These are phyloP conservation scores for Pseudozyma tsukubaensis DNA, from an alignment of 1,284 basidiomycete genomes.

Conservation along the genomic window DNA sequence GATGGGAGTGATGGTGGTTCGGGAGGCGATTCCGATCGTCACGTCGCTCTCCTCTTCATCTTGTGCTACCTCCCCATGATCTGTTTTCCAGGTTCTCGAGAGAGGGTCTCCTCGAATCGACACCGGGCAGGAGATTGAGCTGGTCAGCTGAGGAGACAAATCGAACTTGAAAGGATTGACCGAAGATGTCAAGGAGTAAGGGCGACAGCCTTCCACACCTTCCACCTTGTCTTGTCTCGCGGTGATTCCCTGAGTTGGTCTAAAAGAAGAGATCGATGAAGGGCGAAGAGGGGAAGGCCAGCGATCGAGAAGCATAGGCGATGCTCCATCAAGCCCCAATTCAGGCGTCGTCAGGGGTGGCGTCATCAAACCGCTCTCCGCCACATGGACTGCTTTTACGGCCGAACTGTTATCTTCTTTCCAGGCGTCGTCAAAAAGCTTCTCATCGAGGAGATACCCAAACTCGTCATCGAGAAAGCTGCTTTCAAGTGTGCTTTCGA, in stretches of 20 bases:
- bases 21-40: constrained; percentile 10
- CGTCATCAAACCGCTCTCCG: constrained; percentile 17
- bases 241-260: not conserved
- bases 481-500: too few species aligned
- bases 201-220: constrained; percentile 21
- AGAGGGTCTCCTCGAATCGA: not conserved
- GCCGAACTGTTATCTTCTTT: not conserved
- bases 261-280: not conserved
- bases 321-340: constrained; percentile 24
- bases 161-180: constrained; percentile 8
- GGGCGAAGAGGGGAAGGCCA: constrained; percentile 24
- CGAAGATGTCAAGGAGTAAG: constrained; percentile 4
- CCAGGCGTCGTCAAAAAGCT: not conserved
- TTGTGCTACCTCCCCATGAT: not conserved
- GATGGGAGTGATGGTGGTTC: constrained; percentile 3
- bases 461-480: constrained; percentile 23
- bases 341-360: constrained; percentile 43
- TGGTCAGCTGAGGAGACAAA: constrained; percentile 1
- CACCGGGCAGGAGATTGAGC: constrained; percentile 18
- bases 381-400: not conserved
- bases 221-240: not conserved
- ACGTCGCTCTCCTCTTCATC: constrained; percentile 8
- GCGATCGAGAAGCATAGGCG: constrained; percentile 17
- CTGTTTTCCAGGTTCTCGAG: too few species aligned
- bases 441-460: constrained; percentile 29